A percentile compares a stretch with the other conserved stretches of the same genome.
Conservation (phyloP, 2,329 filamentous ascomycete species). For the Chrysosphaeria jannelii region DNA sequence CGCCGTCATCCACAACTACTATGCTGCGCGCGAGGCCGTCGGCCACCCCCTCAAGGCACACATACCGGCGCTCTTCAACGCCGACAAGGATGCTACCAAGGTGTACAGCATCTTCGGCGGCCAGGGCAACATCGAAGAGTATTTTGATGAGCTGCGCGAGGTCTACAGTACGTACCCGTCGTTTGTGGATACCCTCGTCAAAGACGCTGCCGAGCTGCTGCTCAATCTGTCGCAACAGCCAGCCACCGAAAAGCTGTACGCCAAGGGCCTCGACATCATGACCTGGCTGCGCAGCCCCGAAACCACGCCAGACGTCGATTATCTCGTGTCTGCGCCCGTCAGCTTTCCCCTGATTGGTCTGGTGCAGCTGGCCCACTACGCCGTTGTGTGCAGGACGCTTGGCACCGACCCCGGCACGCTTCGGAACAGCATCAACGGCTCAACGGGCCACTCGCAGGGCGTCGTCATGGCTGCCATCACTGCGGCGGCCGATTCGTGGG, state of each 20-base stretch:
- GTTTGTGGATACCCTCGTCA: constrained; percentile 66
- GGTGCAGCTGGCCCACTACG: constrained; percentile 86
- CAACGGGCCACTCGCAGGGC: constrained; percentile 90
- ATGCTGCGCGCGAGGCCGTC: constrained; percentile 54
- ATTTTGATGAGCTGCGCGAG: constrained; percentile 89
- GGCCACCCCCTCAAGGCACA: constrained; percentile 74
- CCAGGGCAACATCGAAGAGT: constrained; percentile 97
- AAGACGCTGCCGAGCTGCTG: constrained; percentile 57
- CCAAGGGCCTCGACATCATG: constrained; percentile 89
- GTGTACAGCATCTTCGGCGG: constrained; percentile 91
- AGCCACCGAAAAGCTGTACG: constrained; percentile 76
- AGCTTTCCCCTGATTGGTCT: constrained; percentile 89
- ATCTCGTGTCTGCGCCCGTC: constrained; percentile 78
- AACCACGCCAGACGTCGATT: constrained; percentile 74
- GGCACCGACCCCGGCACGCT: constrained; percentile 74
- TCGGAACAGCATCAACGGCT: constrained; percentile 55
- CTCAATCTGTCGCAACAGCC: constrained; percentile 58
- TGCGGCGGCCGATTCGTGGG: constrained; percentile 75
- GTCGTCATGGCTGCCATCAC: constrained; percentile 81
- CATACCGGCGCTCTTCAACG: constrained; percentile 74
- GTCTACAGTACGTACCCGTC: constrained; percentile 75
- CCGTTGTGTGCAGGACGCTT: constrained; percentile 73
- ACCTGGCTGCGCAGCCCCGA: constrained; percentile 76
- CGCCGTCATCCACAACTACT: constrained; percentile 71
- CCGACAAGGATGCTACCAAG: constrained; percentile 51